Evolutionary conservation across 768 basidiomycete species (phyloP).

Genomic region (Rossbeevera mucosa): DNA sequence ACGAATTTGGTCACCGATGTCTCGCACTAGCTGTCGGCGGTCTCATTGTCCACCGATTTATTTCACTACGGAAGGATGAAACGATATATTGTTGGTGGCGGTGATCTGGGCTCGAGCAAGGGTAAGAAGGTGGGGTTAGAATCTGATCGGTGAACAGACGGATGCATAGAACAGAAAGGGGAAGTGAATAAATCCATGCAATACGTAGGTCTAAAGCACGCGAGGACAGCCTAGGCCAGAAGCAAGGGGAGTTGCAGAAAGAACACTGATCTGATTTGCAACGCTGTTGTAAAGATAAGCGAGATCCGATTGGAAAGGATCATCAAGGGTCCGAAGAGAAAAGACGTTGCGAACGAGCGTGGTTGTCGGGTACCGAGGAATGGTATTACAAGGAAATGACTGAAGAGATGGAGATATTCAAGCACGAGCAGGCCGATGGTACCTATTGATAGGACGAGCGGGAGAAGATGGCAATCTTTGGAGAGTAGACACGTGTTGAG

Average conservation of each 20-base stretch:
- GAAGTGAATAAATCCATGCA: not conserved
- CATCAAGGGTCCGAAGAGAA: not conserved
- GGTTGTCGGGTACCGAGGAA: too few relatives aligned
- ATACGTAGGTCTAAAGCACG: slow-evolving; percentile 2
- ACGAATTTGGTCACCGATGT: not conserved
- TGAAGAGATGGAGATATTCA: too few relatives aligned
- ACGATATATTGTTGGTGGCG: not conserved
- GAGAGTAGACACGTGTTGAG: slow-evolving; percentile 12
- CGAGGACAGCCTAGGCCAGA: not conserved
- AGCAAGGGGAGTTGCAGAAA: not conserved
- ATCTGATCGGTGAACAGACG: not conserved
- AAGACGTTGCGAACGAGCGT: not conserved
- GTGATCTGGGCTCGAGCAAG: not conserved
- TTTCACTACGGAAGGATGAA: not conserved
- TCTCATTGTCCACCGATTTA: not conserved
- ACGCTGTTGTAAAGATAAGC: not conserved
- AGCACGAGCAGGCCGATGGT: not conserved
- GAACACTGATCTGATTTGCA: slow-evolving; percentile 7
- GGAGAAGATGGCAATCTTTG: not conserved
- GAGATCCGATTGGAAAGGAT: not conserved
- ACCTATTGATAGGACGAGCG: not conserved
- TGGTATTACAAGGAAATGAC: too few relatives aligned
- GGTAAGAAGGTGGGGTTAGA: not conserved
- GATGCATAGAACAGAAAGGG: not conserved
- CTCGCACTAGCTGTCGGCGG: not conserved